These are phyloP conservation scores for Parsonsia alboflavescens DNA, from an alignment of 257 asterid genomes.

Conservation along the genomic window DNA sequence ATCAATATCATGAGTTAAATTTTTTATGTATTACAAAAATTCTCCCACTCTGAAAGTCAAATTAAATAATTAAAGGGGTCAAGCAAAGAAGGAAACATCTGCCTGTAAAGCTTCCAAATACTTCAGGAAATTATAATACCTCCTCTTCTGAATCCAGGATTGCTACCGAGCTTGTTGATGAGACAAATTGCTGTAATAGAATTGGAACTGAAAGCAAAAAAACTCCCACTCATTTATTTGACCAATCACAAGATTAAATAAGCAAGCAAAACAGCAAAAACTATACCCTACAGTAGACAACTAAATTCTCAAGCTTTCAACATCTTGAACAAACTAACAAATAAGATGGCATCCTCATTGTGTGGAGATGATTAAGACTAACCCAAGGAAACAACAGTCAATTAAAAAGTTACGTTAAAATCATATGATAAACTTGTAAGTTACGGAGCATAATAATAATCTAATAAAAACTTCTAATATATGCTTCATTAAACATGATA, in stretches of 20 bases:
- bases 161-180: constrained; percentile 97
- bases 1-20: neutral
- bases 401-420: neutral
- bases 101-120: too few species aligned
- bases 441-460: too few species aligned
- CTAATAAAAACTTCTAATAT: neutral
- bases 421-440: neutral
- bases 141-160: constrained; percentile 94
- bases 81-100: too few species aligned
- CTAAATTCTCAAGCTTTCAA: neutral
- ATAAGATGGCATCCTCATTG: neutral
- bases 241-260: constrained; percentile 11
- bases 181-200: constrained; percentile 83
- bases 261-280: neutral
- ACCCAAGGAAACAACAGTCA: neutral
- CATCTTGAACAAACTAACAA: neutral
- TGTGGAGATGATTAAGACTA: neutral
- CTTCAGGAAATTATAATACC: constrained; percentile 41
- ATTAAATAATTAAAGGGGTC: too few species aligned
- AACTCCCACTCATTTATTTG: neutral
- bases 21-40: too few species aligned
- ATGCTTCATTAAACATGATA: neutral
- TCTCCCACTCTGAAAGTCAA: too few species aligned
- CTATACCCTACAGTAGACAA: neutral
- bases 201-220: constrained; percentile 61